phyloP scores from a whole-genome alignment of 441 rosid species.

The Jatropha podagrica region DNA sequence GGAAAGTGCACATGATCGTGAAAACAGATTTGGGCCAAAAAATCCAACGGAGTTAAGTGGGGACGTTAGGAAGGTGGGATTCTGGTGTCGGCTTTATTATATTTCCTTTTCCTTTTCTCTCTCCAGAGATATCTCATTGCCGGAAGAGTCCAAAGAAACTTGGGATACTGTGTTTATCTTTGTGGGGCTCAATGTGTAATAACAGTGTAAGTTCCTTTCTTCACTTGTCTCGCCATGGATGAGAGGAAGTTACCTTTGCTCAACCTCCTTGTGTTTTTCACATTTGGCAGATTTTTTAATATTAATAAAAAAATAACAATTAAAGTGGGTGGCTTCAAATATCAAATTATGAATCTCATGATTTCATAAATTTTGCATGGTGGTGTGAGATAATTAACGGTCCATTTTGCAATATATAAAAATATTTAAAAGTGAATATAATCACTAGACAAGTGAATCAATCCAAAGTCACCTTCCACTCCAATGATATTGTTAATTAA shows the following conservation, averaged over 20 bases:
- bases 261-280: no score
- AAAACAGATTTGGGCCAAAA: constrained; percentile 22
- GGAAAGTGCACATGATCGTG: background rate
- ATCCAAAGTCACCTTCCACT: background rate
- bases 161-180: constrained; percentile 15
- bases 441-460: background rate
- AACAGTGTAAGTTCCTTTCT: background rate
- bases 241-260: background rate
- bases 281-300: no score
- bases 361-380: no score
- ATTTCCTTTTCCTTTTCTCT: background rate
- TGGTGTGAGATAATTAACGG: no score
- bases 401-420: no score
- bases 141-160: constrained; percentile 7
- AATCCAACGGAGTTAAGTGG: constrained; percentile 16
- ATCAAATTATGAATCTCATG: no score
- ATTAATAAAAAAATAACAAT: no score
- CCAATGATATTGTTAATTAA: background rate
- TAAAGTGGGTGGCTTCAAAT: no score
- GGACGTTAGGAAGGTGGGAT: constrained; percentile 15
- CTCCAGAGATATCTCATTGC: background rate
- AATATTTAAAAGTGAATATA: background rate
- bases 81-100: constrained; percentile 23
- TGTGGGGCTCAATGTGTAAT: constrained; percentile 30
- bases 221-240: background rate